Evolutionary conservation across 2,329 filamentous ascomycete genomes (phyloP).

Genomic region (Aspergillus transmontanensis): DNA sequence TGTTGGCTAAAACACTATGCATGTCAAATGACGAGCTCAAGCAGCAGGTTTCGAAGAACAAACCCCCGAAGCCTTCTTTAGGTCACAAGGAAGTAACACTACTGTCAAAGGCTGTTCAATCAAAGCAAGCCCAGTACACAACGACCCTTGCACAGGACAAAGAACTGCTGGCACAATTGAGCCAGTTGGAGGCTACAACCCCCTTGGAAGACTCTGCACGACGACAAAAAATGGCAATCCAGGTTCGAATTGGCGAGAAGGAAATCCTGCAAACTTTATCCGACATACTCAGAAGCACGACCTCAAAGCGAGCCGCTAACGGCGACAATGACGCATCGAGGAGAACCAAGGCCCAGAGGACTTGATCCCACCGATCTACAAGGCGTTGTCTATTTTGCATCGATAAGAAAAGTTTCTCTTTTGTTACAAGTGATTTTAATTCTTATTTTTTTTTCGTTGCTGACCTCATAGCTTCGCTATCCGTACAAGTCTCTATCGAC

Average conservation of each 20-base stretch:
- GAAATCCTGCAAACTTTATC: conserved; percentile 62
- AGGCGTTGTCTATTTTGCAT: conserved; percentile 4
- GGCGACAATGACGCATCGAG: conserved; percentile 27
- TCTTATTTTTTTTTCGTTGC: conserved; percentile 34
- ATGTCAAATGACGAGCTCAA: conserved; percentile 36
- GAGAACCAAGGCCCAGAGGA: conserved; percentile 30
- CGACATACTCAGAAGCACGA: conserved; percentile 31
- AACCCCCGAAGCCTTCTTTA: conserved; percentile 38
- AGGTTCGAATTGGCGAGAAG: conserved; percentile 74
- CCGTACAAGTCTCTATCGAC: conserved; percentile 37
- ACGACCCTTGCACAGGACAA: conserved; percentile 58
- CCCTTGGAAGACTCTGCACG: conserved; percentile 37
- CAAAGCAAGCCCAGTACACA: conserved; percentile 50
- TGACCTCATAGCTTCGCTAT: conserved; percentile 42
- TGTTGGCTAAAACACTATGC: conserved; percentile 40
- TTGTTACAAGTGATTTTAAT: conserved; percentile 36
- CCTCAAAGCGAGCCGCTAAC: conserved; percentile 34
- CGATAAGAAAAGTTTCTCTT: conserved; percentile 25
- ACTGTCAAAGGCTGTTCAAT: conserved; percentile 36
- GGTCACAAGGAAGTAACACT: conserved; percentile 32
- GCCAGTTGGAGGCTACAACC: conserved; percentile 32
- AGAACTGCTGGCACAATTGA: conserved; percentile 40
- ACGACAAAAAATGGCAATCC: conserved; percentile 61
- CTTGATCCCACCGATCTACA: conserved; percentile 15
- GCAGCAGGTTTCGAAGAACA: conserved; percentile 37